phyloP scores from a whole-genome alignment of 495 filamentous ascomycete genomes.

The Aspergillus egyptiacus region DNA sequence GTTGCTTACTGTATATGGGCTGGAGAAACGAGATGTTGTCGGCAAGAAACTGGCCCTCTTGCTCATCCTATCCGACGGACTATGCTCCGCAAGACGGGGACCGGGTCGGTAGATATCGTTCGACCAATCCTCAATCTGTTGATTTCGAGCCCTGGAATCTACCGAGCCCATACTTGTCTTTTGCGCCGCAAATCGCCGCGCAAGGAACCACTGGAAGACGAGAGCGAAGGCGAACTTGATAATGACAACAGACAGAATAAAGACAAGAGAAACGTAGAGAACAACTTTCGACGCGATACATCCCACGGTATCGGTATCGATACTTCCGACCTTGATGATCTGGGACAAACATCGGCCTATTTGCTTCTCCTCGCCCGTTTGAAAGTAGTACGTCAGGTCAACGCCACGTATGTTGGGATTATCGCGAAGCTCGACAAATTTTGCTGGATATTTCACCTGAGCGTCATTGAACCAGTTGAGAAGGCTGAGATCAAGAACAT shows the following conservation, averaged over 20 bases:
- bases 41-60: conserved; percentile 79
- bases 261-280: conserved; percentile 85
- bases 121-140: conserved; percentile 97
- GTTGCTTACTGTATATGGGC: conserved; percentile 73
- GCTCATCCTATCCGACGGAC: conserved; percentile 56
- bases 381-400: conserved; percentile 85
- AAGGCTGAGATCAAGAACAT: conserved; percentile 88
- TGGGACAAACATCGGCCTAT: conserved; percentile 81
- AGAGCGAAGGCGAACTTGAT: conserved; percentile 87
- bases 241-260: conserved; percentile 85
- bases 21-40: conserved; percentile 88
- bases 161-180: conserved; percentile 60
- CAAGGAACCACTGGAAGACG: conserved; percentile 92
- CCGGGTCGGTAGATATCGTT: conserved; percentile 95
- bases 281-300: conserved; percentile 98
- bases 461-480: conserved; percentile 82
- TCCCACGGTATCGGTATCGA: conserved; percentile 93
- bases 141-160: conserved; percentile 71
- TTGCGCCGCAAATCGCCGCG: conserved; percentile 68
- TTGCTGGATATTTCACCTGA: conserved; percentile 70
- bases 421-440: conserved; percentile 72
- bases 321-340: conserved; percentile 90
- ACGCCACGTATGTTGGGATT: conserved; percentile 77
- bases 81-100: conserved; percentile 67
- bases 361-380: conserved; percentile 66